A percentile compares a stretch with the other conserved stretches of the same genome.
Conservation (phyloP, 495 filamentous ascomycete species). For the Aspergillus heteromorphus region DNA sequence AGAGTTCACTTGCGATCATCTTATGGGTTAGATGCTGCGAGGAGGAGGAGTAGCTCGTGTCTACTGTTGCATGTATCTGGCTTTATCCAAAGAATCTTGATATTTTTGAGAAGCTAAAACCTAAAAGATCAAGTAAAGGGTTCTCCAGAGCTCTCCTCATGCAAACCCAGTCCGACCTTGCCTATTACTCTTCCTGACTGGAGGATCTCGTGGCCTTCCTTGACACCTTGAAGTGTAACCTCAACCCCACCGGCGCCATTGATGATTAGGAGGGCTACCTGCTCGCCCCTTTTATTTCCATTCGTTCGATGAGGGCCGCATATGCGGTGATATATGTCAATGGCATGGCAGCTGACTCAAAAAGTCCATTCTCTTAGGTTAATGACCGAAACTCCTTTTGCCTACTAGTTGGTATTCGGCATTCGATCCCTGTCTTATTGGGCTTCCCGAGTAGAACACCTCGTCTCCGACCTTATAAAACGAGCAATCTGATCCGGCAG, state of each 20-base stretch:
- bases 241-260: too few species aligned
- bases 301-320: neutral
- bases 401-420: neutral
- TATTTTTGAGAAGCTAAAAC: too few species aligned
- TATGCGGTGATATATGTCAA: slow-evolving; percentile 33
- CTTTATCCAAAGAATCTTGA: too few species aligned
- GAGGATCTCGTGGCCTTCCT: neutral
- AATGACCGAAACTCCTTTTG: slow-evolving; percentile 4
- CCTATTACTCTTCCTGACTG: neutral
- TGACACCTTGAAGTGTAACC: slow-evolving; percentile 5
- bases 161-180: neutral
- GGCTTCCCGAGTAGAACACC: slow-evolving; percentile 28
- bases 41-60: too few species aligned
- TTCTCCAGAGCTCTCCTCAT: neutral
- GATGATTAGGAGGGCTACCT: too few species aligned
- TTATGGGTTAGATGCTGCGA: too few species aligned
- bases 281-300: too few species aligned
- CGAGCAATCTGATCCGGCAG: slow-evolving; percentile 16
- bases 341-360: slow-evolving; percentile 27
- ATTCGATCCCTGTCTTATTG: slow-evolving; percentile 19
- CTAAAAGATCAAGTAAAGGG: neutral
- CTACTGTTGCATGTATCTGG: too few species aligned
- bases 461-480: slow-evolving; percentile 24
- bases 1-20: too few species aligned
- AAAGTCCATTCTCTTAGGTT: slow-evolving; percentile 23